These are phyloP conservation scores for Gleditsia sinensis DNA, from an alignment of 306 rosid genomes.

Conservation along the genomic window DNA sequence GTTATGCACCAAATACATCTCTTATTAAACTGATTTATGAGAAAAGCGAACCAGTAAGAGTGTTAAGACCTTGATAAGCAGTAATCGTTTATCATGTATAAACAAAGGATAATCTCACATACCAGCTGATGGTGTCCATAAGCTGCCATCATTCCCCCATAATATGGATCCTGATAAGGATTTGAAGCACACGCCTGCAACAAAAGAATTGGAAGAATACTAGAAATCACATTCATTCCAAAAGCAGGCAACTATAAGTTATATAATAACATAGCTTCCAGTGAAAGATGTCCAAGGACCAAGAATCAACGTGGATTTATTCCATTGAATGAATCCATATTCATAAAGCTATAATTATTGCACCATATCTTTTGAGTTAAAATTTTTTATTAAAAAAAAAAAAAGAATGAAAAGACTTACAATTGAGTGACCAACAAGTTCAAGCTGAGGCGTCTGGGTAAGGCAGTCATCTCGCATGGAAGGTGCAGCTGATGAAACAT, in stretches of 20 bases:
- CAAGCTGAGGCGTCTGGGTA: slow-evolving; percentile 74
- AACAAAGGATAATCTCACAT: slow-evolving; percentile 36
- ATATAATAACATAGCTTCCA: slow-evolving; percentile 29
- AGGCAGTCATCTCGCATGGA: slow-evolving; percentile 54
- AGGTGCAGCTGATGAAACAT: slow-evolving; percentile 53
- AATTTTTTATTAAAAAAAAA: background rate
- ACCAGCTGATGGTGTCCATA: slow-evolving; percentile 88
- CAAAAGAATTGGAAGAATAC: slow-evolving; percentile 44
- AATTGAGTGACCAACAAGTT: slow-evolving; percentile 94
- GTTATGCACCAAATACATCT: slow-evolving; percentile 8
- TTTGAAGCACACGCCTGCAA: slow-evolving; percentile 89
- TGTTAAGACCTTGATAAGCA: slow-evolving; percentile 3
- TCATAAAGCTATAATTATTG: background rate
- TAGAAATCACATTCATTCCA: slow-evolving; percentile 36
- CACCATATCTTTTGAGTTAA: slow-evolving; percentile 22
- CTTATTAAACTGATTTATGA: slow-evolving; percentile 2
- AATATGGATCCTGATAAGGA: slow-evolving; percentile 86
- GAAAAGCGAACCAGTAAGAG: background rate
- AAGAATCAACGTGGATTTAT: slow-evolving; percentile 13
- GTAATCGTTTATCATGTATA: slow-evolving; percentile 5
- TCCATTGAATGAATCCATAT: slow-evolving; percentile 13
- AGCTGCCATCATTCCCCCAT: slow-evolving; percentile 87
- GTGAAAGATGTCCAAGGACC: slow-evolving; percentile 27
- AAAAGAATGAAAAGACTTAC: slow-evolving; percentile 61
- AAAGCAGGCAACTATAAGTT: slow-evolving; percentile 30